Evolutionary conservation across 768 basidiomycete genomes (phyloP).

Genomic region (Astraeus odoratus): DNA sequence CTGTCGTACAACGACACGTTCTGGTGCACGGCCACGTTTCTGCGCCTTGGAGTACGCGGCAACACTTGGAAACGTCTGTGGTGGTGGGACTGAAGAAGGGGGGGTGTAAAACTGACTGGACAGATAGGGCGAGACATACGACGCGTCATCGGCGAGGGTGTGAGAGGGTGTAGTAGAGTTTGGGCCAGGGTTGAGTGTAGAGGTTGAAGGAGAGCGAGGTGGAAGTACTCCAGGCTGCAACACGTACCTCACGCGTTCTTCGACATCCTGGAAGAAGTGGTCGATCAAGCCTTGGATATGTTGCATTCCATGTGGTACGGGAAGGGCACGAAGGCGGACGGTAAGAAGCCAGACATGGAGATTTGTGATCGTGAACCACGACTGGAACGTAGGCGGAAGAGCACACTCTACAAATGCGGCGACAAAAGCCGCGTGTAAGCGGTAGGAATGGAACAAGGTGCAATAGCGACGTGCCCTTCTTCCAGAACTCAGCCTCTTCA

Average conservation of each 20-base stretch:
- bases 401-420: slow-evolving; percentile 54
- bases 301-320: slow-evolving; percentile 51
- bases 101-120: slow-evolving; percentile 21
- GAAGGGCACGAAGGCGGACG: slow-evolving; percentile 81
- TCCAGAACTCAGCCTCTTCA: slow-evolving; percentile 57
- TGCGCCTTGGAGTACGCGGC: slow-evolving; percentile 22
- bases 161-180: not conserved
- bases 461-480: slow-evolving; percentile 41
- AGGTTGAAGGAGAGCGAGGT: slow-evolving; percentile 12
- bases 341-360: slow-evolving; percentile 89
- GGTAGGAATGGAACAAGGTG: slow-evolving; percentile 1
- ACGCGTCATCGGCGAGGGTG: slow-evolving; percentile 18
- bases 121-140: slow-evolving; percentile 17
- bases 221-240: slow-evolving; percentile 49
- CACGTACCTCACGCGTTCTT: slow-evolving; percentile 79
- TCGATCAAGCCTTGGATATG: slow-evolving; percentile 83
- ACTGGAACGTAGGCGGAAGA: slow-evolving; percentile 90
- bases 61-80: slow-evolving; percentile 21
- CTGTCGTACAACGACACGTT: slow-evolving; percentile 73
- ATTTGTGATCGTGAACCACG: slow-evolving; percentile 93
- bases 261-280: slow-evolving; percentile 93
- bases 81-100: slow-evolving; percentile 18
- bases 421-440: no score
- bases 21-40: slow-evolving; percentile 50
- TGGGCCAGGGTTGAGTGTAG: slow-evolving; percentile 10